Evolutionary conservation across 805 yeast species (phyloP), one percentile per base, ranked within the genome.

Genomic region (Dipodascopsis uninucleata): DNA sequence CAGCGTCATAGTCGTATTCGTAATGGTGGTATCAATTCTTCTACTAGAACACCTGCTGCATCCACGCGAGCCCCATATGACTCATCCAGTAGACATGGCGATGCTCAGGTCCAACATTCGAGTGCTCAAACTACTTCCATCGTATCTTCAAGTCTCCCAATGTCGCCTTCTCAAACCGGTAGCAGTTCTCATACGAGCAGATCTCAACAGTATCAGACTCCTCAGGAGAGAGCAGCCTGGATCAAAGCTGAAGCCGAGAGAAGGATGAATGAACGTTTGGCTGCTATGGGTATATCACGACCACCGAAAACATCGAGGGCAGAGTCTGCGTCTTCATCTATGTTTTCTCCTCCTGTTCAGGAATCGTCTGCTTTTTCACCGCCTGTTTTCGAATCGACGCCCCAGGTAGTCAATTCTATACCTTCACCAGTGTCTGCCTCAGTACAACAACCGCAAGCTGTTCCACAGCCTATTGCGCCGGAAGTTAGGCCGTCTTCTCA

Each of bases 231-330:
- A 49, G 76, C 93, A 4, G 82, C 85, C n/a, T 75, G 77, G 58
- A 79, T 86, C 41, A 87, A 85, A 62, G 90, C 87, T 14, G 90
- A 85, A 59, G 86, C 86, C 2, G 77, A 77, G 56, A 79, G 81
- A 58, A 76, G 85, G 64, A 87, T 88, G 96, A 81, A 79, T 49
- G 95, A 85, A 58, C 73, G 87, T 57, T 71, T 87, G 58, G 95
- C 94, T 2, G 83, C 81, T 51, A 71, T 87, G 45, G 95, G 95
- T 2, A 75, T 86, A 47, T 49, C 49, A n/a, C 56, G 49, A 32
- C 40, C 39, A 18, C n/a, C n/a, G n/a, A n/a, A n/a, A n/a, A n/a
- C n/a, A n/a, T n/a, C n/a, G n/a, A n/a, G n/a, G n/a, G 40, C 47
- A 22, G 36, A 47, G 31, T 21, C 39, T 17, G 36, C 40, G 8